A percentile compares a stretch with the other conserved stretches of the same genome.
Evolutionary conservation across 805 yeast genomes (phyloP).

Genomic region (Suhomyces kilbournensis): DNA sequence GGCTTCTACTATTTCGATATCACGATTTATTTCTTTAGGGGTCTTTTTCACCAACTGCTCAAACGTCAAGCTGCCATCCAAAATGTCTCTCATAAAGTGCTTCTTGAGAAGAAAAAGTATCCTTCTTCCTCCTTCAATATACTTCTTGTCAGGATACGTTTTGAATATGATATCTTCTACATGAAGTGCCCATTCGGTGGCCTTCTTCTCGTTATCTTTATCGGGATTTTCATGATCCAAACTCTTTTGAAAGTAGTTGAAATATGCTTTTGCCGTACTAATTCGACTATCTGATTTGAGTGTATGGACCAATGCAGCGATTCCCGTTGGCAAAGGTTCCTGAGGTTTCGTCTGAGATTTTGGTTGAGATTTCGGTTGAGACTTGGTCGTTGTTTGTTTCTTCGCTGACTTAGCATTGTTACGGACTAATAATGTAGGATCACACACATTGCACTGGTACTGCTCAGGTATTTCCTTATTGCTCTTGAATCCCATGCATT

Average conservation of each 20-base stretch:
- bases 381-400: neutral
- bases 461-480: constrained; percentile 41
- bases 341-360: neutral
- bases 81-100: constrained; percentile 54
- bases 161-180: constrained; percentile 51
- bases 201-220: constrained; percentile 28
- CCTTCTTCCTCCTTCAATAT: constrained; percentile 68
- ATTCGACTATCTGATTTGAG: constrained; percentile 39
- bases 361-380: neutral
- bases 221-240: constrained; percentile 29
- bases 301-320: constrained; percentile 8
- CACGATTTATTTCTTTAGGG: constrained; percentile 80
- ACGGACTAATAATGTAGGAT: constrained; percentile 19
- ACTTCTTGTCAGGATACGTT: constrained; percentile 34
- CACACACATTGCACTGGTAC: constrained; percentile 57
- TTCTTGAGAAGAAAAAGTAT: constrained; percentile 64
- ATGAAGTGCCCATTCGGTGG: constrained; percentile 46
- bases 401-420: neutral
- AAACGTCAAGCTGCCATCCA: constrained; percentile 52
- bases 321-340: neutral
- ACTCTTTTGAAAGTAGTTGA: constrained; percentile 39
- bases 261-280: constrained; percentile 52
- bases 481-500: constrained; percentile 52
- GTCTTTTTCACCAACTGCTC: constrained; percentile 59
- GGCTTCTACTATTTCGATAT: constrained; percentile 65